Evolutionary conservation across 2,329 filamentous ascomycete species (phyloP).

Genomic region (Cercospora zeae-maydis): DNA sequence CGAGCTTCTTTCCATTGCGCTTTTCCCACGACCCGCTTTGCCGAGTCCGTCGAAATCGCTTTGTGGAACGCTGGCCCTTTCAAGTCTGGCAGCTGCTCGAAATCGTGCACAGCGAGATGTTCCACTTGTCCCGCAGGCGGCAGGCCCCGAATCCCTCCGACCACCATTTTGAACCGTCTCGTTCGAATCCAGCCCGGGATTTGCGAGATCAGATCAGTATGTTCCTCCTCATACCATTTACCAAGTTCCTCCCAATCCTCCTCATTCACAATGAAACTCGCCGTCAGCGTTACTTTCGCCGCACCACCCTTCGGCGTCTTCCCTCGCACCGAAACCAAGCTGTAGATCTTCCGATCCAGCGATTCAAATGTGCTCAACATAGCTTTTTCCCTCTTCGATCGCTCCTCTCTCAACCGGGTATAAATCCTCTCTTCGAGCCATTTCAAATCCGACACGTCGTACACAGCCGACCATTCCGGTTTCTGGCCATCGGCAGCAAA

Average conservation of each 20-base stretch:
- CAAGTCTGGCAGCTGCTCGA: conserved; percentile 62
- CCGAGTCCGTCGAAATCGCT: conserved; percentile 60
- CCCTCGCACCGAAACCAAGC: conserved; percentile 54
- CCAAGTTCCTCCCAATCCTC: conserved; percentile 58
- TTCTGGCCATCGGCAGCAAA: conserved; percentile 59
- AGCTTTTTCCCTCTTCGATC: conserved; percentile 43
- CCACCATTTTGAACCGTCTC: conserved; percentile 65
- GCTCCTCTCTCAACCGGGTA: conserved; percentile 59
- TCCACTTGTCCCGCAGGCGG: conserved; percentile 50
- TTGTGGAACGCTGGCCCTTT: conserved; percentile 62
- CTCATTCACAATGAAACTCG: conserved; percentile 40
- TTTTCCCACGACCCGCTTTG: conserved; percentile 56
- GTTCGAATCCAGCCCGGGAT: conserved; percentile 77
- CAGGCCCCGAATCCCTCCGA: conserved; percentile 51
- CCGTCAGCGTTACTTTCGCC: conserved; percentile 26
- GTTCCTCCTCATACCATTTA: conserved; percentile 73
- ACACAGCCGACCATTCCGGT: conserved; percentile 73
- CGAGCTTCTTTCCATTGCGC: conserved; percentile 57
- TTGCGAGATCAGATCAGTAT: conserved; percentile 66
- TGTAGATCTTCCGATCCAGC: conserved; percentile 68
- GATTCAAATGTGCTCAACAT: conserved; percentile 61
- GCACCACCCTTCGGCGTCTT: conserved; percentile 24
- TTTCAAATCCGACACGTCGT: conserved; percentile 74
- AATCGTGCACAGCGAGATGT: conserved; percentile 70
- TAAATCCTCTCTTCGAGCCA: conserved; percentile 70